Base-by-base conservation (phyloP, 2,329 filamentous ascomycete genomes). In the Penicillium sp. region DNA sequence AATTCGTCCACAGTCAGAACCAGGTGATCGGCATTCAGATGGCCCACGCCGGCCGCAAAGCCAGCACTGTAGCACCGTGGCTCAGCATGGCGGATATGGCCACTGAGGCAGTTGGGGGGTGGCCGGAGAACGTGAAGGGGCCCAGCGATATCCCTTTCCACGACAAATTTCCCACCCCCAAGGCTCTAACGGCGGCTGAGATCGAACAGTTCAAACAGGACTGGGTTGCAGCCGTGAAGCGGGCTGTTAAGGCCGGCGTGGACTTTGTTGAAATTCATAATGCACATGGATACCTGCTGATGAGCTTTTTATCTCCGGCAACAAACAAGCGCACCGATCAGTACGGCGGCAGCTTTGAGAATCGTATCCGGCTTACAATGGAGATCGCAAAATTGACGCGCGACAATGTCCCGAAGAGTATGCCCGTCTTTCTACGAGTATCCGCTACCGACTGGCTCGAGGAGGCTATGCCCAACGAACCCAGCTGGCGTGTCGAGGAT, bases 201-300 rank as follows among this genome's bases (percentile, higher is more conserved):
- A 92, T 96, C 58, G 77, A 84, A 61, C 72, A 77, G 3, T 75
- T 91, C 42, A 87, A 91, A 65, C 69, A 74, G 36, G 81, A 81
- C 9, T 94, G 84, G 75, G 83, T 79, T 4, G 81, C 81, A 1
- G 79, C 84, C 0, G 80, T 83, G 0, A 77, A 79, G 60, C 77
- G 87, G 33, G 82, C 90, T 1, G 72, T 92, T 4, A 77, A 83
- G 58, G 87, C 86, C 1, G 91, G 91, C 0, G 83, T 90, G 45
- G 91, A 96, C 68, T 83, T 87, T 7, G 86, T 95, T 54, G 91
- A 95, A 71, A 84, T 95, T 47, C 91, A 94, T 75, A 83, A 82
- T 62, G 91, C 90, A 0, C 90, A 94, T 65, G 90, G 90, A 1
- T 94, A 92, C 67, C 81, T 94, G 0, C 75, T 93, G 0, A 84